Evolutionary conservation across 2,329 filamentous ascomycete genomes (phyloP).

Genomic region (Trichoderma sp.): DNA sequence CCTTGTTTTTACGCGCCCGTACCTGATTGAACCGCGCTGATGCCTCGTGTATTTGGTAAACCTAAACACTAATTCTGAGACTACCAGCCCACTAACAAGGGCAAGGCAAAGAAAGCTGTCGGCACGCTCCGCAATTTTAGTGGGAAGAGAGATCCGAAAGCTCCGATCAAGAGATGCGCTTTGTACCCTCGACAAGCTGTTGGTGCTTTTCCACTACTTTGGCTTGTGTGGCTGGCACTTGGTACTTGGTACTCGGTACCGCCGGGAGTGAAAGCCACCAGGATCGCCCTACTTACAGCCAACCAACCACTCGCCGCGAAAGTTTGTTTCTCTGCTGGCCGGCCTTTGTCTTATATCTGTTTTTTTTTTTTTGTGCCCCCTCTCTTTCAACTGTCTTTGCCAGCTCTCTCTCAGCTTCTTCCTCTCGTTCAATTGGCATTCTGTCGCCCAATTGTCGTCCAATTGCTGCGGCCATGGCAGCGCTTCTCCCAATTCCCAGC

Average conservation of each 20-base stretch:
- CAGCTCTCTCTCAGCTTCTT: not conserved
- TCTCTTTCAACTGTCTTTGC: not conserved
- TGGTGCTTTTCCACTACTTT: not conserved
- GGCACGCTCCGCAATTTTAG: constrained; percentile 19
- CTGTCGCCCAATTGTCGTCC: not conserved
- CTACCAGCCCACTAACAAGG: not conserved
- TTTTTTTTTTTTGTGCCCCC: not conserved
- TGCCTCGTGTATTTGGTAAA: not conserved
- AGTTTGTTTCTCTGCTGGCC: not conserved
- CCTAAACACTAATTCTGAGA: not conserved
- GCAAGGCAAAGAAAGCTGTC: not conserved
- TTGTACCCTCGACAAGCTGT: not conserved
- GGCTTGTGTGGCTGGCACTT: not conserved
- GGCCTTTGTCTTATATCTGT: not conserved
- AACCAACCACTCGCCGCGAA: constrained; percentile 3
- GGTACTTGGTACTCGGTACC: constrained; percentile 5
- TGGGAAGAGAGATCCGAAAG: not conserved
- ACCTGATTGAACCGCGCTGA: no score
- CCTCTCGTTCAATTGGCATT: not conserved
- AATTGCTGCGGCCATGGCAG: constrained; percentile 7
- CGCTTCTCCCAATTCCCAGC: not conserved
- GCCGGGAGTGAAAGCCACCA: not conserved
- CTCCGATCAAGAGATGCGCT: not conserved
- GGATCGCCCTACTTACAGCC: constrained; percentile 10
- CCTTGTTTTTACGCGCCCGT: not conserved